These are phyloP conservation scores for Cichorium intybus DNA, from an alignment of 140 eudicot genomes.

Conservation along the genomic window DNA sequence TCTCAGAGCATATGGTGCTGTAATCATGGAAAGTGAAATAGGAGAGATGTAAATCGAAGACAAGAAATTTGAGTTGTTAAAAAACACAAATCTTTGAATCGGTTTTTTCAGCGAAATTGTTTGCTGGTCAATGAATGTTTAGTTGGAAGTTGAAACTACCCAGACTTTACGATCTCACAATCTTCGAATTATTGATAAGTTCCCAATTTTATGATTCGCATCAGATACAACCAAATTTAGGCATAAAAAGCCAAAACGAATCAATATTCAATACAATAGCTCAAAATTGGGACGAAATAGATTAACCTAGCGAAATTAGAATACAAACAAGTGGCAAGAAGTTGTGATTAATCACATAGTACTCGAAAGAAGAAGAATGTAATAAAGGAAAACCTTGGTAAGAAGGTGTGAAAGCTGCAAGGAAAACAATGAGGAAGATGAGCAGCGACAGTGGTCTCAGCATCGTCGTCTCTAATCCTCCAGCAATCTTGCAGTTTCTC, in stretches of 20 bases:
- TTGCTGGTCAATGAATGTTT: slow-evolving; percentile 13
- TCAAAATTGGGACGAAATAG: not conserved
- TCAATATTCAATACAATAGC: not conserved
- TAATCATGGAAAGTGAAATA: slow-evolving; percentile 19
- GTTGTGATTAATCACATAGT: not conserved
- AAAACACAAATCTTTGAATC: slow-evolving; percentile 4
- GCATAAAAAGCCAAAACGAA: slow-evolving; percentile 20
- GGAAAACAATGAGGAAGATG: slow-evolving; percentile 23
- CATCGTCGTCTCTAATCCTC: slow-evolving; percentile 20
- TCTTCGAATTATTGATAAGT: not conserved
- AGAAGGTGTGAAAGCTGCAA: slow-evolving; percentile 35
- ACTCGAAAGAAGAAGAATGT: slow-evolving; percentile 1
- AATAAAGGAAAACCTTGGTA: slow-evolving; percentile 30
- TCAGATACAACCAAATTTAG: slow-evolving; percentile 14
- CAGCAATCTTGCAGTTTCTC: not conserved
- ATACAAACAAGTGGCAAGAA: slow-evolving; percentile 7
- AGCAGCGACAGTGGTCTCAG: slow-evolving; percentile 22
- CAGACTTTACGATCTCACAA: slow-evolving; percentile 2
- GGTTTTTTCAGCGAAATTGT: slow-evolving; percentile 5
- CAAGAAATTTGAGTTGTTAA: not conserved
- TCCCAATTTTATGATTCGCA: slow-evolving; percentile 9
- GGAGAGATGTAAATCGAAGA: not conserved
- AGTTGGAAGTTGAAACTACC: slow-evolving; percentile 13
- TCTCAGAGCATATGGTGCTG: slow-evolving; percentile 82
- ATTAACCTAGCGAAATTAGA: slow-evolving; percentile 3